Evolutionary conservation across 2,329 filamentous ascomycete species (phyloP).

Genomic region (Coleophoma cylindrospora): DNA sequence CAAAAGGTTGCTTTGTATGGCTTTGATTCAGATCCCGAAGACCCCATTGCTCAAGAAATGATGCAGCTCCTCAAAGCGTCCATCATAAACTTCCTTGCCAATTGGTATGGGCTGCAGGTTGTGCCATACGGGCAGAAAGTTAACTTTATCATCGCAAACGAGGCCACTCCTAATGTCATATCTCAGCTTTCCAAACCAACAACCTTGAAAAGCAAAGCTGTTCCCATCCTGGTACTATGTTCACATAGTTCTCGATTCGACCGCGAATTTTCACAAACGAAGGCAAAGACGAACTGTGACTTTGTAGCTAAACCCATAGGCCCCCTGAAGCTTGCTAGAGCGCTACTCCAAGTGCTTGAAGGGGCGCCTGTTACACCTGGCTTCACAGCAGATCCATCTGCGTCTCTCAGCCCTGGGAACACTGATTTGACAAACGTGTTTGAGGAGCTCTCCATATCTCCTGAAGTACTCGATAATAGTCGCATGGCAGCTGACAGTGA

Average conservation of each 20-base stretch:
- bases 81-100: conserved; percentile 18
- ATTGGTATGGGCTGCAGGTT: conserved; percentile 26
- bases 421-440: conserved; percentile 21
- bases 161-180: conserved; percentile 12
- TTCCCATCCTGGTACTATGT: conserved; percentile 22
- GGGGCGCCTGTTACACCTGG: conserved; percentile 14
- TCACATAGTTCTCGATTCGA: conserved; percentile 21
- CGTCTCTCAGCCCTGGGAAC: conserved; percentile 3
- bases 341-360: conserved; percentile 20
- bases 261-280: conserved; percentile 7
- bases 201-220: conserved; percentile 5
- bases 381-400: conserved; percentile 1
- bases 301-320: conserved; percentile 26
- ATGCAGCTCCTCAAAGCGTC: conserved; percentile 17
- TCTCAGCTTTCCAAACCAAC: conserved; percentile 8
- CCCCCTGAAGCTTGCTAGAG: conserved; percentile 25
- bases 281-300: conserved; percentile 16
- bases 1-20: conserved; percentile 20
- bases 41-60: conserved; percentile 17
- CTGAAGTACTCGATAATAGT: conserved; percentile 24
- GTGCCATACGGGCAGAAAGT: conserved; percentile 18
- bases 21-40: conserved; percentile 17
- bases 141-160: conserved; percentile 22
- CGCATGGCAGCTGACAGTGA: conserved; percentile 25
- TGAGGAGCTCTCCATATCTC: conserved; percentile 19